Percentiles rank a stretch among this genome's conserved stretches.
phyloP scores from a whole-genome alignment of 805 yeast species.

The Kodamaea kaohsiungensis region DNA sequence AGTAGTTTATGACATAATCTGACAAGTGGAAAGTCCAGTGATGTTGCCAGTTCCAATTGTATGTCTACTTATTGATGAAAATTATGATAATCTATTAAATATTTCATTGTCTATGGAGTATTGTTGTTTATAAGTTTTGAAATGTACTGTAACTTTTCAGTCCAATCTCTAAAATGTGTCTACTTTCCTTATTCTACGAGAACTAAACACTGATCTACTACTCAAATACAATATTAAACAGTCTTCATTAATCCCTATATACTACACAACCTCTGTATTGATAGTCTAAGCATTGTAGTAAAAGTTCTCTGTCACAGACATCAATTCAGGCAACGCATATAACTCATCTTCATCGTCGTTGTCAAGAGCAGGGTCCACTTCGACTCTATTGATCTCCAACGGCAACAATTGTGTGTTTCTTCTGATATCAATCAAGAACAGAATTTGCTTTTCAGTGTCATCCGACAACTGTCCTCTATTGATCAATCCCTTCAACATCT shows the following conservation, averaged over 20 bases:
- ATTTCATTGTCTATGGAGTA: too few species aligned
- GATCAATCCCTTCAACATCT: conserved; percentile 42
- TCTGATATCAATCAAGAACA: conserved; percentile 36
- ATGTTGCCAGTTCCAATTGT: neutral
- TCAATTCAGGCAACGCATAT: conserved; percentile 29
- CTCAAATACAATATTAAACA: neutral
- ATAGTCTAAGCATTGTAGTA: conserved; percentile 16
- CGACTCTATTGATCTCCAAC: conserved; percentile 28
- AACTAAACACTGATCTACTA: neutral
- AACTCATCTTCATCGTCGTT: conserved; percentile 30
- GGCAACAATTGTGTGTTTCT: conserved; percentile 41
- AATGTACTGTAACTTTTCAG: too few species aligned
- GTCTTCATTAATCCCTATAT: neutral
- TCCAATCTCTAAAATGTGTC: too few species aligned
- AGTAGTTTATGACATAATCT: neutral
- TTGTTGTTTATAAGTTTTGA: too few species aligned
- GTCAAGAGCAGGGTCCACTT: conserved; percentile 20
- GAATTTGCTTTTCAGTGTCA: conserved; percentile 39
- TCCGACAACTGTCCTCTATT: conserved; percentile 33
- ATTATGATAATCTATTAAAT: too few species aligned
- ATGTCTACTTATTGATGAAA: neutral
- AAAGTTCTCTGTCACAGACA: conserved; percentile 24
- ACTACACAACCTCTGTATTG: neutral
- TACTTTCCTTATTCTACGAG: neutral
- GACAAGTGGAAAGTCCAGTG: too few species aligned